A percentile compares a stretch with the other conserved stretches of the same genome.
phyloP scores from a whole-genome alignment of 257 asterid genomes.

The Marsdenia floribunda region DNA sequence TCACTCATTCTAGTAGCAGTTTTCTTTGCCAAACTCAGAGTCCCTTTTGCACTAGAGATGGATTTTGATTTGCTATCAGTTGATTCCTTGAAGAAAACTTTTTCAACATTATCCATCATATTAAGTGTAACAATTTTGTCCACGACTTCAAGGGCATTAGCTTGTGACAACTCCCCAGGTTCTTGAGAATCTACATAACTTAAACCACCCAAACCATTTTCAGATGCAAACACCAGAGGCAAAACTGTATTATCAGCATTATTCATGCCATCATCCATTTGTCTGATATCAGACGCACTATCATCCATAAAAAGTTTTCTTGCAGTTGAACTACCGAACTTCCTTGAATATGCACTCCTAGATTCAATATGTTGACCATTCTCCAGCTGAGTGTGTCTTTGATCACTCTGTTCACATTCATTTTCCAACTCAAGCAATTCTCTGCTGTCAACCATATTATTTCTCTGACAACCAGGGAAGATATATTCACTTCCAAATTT shows the following conservation, averaged over 20 bases:
- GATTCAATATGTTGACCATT: conserved; percentile 24
- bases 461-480: not conserved
- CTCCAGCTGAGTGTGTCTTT: conserved; percentile 23
- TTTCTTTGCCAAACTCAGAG: conserved; percentile 54
- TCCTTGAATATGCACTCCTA: conserved; percentile 26
- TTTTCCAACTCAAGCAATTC: conserved; percentile 23
- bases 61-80: conserved; percentile 33
- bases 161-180: conserved; percentile 90
- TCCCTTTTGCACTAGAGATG: conserved; percentile 56
- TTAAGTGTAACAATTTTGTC: conserved; percentile 68
- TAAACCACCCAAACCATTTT: conserved; percentile 53
- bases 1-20: conserved; percentile 28
- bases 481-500: conserved; percentile 26
- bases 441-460: not conserved
- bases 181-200: conserved; percentile 83
- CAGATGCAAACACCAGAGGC: conserved; percentile 31
- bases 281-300: conserved; percentile 25
- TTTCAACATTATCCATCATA: conserved; percentile 41
- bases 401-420: conserved; percentile 17
- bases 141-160: conserved; percentile 77
- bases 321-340: conserved; percentile 43
- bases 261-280: conserved; percentile 32
- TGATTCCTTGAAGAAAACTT: conserved; percentile 23
- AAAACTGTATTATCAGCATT: conserved; percentile 20
- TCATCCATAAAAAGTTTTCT: conserved; percentile 79